A percentile compares a stretch with the other conserved stretches of the same genome.
phyloP scores from a whole-genome alignment of 23 red algal genomes.

The Gracilaria domingensis region DNA sequence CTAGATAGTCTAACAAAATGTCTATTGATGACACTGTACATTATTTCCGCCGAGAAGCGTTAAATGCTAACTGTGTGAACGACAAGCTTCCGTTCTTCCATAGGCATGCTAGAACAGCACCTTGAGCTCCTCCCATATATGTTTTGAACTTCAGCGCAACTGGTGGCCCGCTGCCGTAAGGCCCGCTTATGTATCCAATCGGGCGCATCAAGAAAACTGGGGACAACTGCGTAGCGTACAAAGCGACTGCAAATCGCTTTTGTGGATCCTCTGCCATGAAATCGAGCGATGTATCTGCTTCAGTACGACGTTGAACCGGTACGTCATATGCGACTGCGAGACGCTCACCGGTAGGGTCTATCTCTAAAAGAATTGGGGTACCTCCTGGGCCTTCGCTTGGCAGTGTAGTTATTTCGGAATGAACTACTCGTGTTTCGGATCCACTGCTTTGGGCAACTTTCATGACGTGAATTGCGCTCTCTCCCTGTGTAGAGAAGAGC shows the following conservation, averaged over 20 bases:
- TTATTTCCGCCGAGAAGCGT: slow-evolving; percentile 28
- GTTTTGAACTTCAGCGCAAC: slow-evolving; percentile 63
- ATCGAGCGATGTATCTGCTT: slow-evolving; percentile 6
- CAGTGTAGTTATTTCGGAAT: slow-evolving; percentile 53
- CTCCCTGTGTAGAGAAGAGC: slow-evolving; percentile 48
- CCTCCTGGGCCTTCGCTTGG: slow-evolving; percentile 66
- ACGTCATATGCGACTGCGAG: slow-evolving; percentile 60
- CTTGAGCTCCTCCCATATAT: neutral
- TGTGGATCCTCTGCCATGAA: slow-evolving; percentile 42
- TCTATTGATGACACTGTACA: slow-evolving; percentile 22
- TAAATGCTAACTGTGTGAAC: slow-evolving; percentile 62
- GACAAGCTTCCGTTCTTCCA: slow-evolving; percentile 54
- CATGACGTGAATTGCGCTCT: slow-evolving; percentile 66
- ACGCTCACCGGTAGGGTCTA: slow-evolving; percentile 52
- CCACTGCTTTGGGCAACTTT: slow-evolving; percentile 11
- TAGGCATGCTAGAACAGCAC: slow-evolving; percentile 39
- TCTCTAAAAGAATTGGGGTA: slow-evolving; percentile 59
- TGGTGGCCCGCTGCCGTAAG: slow-evolving; percentile 52
- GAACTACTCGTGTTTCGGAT: slow-evolving; percentile 39
- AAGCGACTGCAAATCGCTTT: slow-evolving; percentile 49
- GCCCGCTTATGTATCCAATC: slow-evolving; percentile 56
- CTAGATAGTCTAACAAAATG: slow-evolving; percentile 5
- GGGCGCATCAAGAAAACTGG: slow-evolving; percentile 57
- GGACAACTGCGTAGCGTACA: slow-evolving; percentile 59
- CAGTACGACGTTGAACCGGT: neutral